Conservation (phyloP, 371 early-diverging fungal genomes). For the Zychaea mexicana region DNA sequence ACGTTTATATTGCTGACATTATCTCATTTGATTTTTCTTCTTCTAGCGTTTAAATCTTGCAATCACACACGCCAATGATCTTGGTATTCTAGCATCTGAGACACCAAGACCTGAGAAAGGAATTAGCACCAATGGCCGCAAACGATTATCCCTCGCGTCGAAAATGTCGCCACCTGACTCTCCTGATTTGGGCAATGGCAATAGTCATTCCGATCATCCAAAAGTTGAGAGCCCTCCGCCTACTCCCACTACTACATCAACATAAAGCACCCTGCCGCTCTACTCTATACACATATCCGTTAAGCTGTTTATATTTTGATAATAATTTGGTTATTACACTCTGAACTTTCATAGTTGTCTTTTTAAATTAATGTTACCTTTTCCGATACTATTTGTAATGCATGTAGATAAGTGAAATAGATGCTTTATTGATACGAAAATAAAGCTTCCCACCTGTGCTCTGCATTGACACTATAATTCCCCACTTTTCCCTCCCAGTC, state of each 20-base stretch:
- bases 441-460: no score
- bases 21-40: not conserved
- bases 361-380: no score
- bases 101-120: constrained; percentile 34
- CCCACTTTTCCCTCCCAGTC: no score
- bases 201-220: not conserved
- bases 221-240: not conserved
- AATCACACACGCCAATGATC: constrained; percentile 44
- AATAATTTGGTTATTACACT: no score
- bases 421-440: no score
- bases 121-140: constrained; percentile 43
- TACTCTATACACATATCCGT: no score
- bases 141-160: constrained; percentile 35
- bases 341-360: no score
- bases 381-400: no score
- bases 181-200: not conserved
- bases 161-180: constrained; percentile 1
- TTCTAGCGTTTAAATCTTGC: constrained; percentile 45
- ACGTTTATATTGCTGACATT: not conserved
- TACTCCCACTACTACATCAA: not conserved
- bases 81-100: constrained; percentile 38
- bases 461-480: no score
- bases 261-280: not conserved
- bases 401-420: no score
- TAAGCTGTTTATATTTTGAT: no score